Evolutionary conservation across 1,284 basidiomycete genomes (phyloP).

Genomic region (Calocybe gambosa): DNA sequence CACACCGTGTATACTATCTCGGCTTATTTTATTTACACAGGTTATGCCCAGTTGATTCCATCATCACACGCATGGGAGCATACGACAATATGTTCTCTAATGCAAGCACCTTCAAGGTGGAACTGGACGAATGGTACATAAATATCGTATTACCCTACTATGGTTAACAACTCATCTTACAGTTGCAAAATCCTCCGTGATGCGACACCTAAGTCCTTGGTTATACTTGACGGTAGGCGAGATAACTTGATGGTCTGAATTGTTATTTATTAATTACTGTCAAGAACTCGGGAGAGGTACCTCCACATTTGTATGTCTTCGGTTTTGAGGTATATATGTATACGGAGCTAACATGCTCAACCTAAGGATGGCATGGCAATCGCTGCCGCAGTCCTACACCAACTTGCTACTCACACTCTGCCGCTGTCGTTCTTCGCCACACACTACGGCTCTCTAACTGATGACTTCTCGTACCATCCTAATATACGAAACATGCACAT

Average conservation of each 20-base stretch:
- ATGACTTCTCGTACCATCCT: conserved; percentile 86
- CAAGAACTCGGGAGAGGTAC: conserved; percentile 86
- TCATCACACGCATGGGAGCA: conserved; percentile 97
- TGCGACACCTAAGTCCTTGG: conserved; percentile 86
- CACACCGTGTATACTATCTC: not conserved
- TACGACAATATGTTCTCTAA: conserved; percentile 97
- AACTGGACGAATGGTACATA: conserved; percentile 84
- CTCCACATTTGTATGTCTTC: conserved; percentile 65
- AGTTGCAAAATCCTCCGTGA: conserved; percentile 89
- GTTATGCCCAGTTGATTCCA: conserved; percentile 86
- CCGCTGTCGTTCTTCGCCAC: conserved; percentile 84
- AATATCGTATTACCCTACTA: conserved; percentile 3
- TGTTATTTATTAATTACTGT: conserved; percentile 1
- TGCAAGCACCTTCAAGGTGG: conserved; percentile 94
- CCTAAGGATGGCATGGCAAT: conserved; percentile 92
- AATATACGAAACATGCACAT: conserved; percentile 94
- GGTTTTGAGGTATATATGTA: not conserved
- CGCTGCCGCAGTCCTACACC: conserved; percentile 88
- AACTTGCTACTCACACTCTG: conserved; percentile 85
- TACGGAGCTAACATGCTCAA: conserved; percentile 8
- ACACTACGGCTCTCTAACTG: conserved; percentile 83
- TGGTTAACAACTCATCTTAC: conserved; percentile 3
- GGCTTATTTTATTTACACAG: conserved; percentile 29
- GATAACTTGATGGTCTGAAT: not conserved
- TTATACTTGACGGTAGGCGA: conserved; percentile 85